Percentiles rank a stretch among this genome's conserved stretches.
Evolutionary conservation across 2,329 filamentous ascomycete species (phyloP).

Genomic region (Pseudogymnoascus sp.): DNA sequence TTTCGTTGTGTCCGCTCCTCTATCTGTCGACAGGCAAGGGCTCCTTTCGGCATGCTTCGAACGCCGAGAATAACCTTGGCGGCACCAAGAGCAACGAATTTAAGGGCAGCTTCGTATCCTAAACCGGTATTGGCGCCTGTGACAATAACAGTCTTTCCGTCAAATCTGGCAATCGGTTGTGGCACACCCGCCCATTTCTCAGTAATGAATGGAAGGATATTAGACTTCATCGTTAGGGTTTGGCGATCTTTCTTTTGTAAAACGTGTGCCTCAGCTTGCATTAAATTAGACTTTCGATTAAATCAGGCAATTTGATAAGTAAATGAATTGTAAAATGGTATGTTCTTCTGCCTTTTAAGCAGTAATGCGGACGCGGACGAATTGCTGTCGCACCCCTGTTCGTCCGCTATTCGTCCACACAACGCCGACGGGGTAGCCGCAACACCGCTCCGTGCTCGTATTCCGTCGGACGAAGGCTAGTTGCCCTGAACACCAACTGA

Average conservation of each 20-base stretch:
- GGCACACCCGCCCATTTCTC: not conserved
- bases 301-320: not conserved
- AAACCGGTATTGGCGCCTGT: slow-evolving; percentile 39
- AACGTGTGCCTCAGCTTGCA: not conserved
- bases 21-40: slow-evolving; percentile 27
- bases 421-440: not conserved
- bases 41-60: slow-evolving; percentile 30
- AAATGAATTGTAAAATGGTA: not conserved
- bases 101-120: slow-evolving; percentile 33
- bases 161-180: slow-evolving; percentile 12
- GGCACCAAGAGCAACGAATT: slow-evolving; percentile 31
- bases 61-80: slow-evolving; percentile 36
- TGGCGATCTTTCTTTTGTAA: not conserved
- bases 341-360: not conserved
- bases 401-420: not conserved
- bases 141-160: slow-evolving; percentile 27
- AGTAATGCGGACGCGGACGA: not conserved
- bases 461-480: not conserved
- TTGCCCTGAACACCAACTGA: not conserved
- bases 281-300: not conserved
- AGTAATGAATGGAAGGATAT: not conserved
- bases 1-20: slow-evolving; percentile 14
- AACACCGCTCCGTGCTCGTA: not conserved
- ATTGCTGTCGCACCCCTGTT: not conserved
- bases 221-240: not conserved